phyloP scores from a whole-genome alignment of 2,329 filamentous ascomycete species.

The Alternaria sp. region DNA sequence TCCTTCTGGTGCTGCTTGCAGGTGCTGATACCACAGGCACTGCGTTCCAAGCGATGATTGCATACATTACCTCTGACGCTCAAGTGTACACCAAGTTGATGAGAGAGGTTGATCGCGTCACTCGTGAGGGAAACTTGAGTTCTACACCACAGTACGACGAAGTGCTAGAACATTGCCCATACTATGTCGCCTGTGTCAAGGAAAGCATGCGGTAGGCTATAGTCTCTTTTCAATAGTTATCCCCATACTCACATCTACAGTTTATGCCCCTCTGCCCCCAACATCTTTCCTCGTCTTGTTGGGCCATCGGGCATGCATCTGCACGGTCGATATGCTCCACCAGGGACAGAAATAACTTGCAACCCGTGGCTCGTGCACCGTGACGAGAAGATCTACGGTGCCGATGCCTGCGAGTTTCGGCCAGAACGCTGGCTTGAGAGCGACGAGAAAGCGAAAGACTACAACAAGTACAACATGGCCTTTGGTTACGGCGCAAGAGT shows the following conservation, averaged over 20 bases:
- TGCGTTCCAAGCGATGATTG: constrained; percentile 59
- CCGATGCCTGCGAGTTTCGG: constrained; percentile 38
- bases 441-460: constrained; percentile 52
- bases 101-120: constrained; percentile 56
- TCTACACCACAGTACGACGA: constrained; percentile 38
- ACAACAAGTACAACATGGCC: constrained; percentile 59
- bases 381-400: constrained; percentile 39
- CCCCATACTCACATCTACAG: constrained; percentile 26
- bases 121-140: constrained; percentile 38
- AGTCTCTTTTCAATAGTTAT: too few species aligned
- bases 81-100: constrained; percentile 59
- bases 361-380: constrained; percentile 44
- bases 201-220: constrained; percentile 55
- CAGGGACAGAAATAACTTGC: constrained; percentile 40
- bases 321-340: constrained; percentile 42
- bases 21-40: constrained; percentile 64
- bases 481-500: constrained; percentile 62
- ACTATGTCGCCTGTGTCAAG: constrained; percentile 61
- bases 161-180: constrained; percentile 51
- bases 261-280: constrained; percentile 61
- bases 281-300: constrained; percentile 61
- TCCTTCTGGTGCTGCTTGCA: constrained; percentile 62
- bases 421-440: constrained; percentile 46
- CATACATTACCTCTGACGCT: constrained; percentile 53
- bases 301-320: constrained; percentile 47